Evolutionary conservation across 2,329 filamentous ascomycete species (phyloP).

Genomic region (Magnaporthiopsis incrustans): DNA sequence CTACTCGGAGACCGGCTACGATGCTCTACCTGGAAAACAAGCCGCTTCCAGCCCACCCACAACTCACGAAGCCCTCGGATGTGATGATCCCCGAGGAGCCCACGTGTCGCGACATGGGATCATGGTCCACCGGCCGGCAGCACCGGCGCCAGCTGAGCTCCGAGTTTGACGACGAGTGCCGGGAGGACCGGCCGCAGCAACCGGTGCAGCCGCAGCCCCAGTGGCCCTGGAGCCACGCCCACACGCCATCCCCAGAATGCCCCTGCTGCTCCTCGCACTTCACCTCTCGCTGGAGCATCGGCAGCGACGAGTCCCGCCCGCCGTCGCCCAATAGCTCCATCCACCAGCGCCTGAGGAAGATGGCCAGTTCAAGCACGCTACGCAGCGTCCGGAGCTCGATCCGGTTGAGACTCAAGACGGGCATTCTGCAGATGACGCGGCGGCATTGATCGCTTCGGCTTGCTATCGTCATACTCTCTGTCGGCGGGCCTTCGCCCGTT

Average conservation of each 20-base stretch:
- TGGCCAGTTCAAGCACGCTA: constrained; percentile 4
- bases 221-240: neutral
- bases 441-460: neutral
- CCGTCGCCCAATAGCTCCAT: constrained; percentile 4
- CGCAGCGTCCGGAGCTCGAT: constrained; percentile 4
- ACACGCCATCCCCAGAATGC: neutral
- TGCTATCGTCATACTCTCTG: neutral
- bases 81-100: neutral
- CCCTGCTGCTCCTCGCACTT: neutral
- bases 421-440: constrained; percentile 1
- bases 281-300: constrained; percentile 5
- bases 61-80: neutral
- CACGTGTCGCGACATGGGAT: neutral
- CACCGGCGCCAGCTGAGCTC: neutral
- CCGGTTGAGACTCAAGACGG: neutral
- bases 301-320: constrained; percentile 6
- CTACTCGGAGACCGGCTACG: no score
- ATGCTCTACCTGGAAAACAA: neutral
- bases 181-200: neutral
- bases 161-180: neutral
- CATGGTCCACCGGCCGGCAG: neutral
- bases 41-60: neutral
- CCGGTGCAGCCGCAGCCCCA: neutral
- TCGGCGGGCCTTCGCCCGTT: no score
- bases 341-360: constrained; percentile 4